phyloP scores from a whole-genome alignment of 768 basidiomycete genomes.

The Mycena rebaudengoi region DNA sequence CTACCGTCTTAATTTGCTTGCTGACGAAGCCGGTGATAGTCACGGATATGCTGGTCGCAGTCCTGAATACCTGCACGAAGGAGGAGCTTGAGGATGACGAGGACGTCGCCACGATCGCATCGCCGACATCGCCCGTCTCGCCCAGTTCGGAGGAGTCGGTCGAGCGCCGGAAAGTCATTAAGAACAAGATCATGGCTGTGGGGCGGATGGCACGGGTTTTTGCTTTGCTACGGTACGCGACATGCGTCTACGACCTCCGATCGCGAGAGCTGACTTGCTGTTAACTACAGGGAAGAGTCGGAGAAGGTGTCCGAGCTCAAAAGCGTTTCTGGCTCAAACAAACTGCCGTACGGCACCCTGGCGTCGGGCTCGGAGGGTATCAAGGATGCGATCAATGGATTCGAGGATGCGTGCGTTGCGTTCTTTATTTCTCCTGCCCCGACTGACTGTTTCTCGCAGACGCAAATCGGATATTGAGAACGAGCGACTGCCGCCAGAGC shows the following conservation, averaged over 20 bases:
- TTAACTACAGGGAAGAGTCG: conserved; percentile 83
- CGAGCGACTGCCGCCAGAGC: conserved; percentile 95
- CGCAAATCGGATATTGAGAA: conserved; percentile 99
- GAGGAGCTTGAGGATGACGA: conserved; percentile 95
- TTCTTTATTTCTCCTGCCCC: not conserved
- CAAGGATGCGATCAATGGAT: conserved; percentile 91
- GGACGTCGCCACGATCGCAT: conserved; percentile 47
- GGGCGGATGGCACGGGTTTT: conserved; percentile 97
- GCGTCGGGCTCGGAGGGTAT: conserved; percentile 93
- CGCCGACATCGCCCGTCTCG: conserved; percentile 49
- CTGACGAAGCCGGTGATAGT: conserved; percentile 56
- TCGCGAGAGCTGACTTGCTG: not conserved
- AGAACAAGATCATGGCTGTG: conserved; percentile 98
- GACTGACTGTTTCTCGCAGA: conserved; percentile 47
- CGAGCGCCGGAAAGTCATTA: conserved; percentile 91
- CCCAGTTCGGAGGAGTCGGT: conserved; percentile 56
- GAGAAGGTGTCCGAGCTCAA: conserved; percentile 98
- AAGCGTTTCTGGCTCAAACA: conserved; percentile 80
- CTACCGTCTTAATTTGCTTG: conserved; percentile 1
- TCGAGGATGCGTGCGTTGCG: conserved; percentile 90
- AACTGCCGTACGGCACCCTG: conserved; percentile 84
- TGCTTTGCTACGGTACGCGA: conserved; percentile 89
- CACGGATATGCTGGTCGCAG: conserved; percentile 98
- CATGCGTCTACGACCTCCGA: not conserved
- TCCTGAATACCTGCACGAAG: conserved; percentile 94